phyloP scores from a whole-genome alignment of 192 early-diverging fungal genomes.

The Coemansia sp. region DNA sequence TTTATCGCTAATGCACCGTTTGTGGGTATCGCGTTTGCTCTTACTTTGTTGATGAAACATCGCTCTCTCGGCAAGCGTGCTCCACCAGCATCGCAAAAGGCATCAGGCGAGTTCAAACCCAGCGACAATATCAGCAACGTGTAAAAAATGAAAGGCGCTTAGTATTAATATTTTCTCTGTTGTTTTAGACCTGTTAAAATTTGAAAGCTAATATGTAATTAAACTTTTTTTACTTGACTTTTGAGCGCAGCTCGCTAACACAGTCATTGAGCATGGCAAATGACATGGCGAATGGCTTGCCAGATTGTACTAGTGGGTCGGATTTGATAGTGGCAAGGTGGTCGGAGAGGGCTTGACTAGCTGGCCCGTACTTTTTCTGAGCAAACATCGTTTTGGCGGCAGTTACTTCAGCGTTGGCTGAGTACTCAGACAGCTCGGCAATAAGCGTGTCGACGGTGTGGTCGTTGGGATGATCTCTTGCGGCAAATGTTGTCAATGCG shows the following conservation, averaged over 20 bases:
- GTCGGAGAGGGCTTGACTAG: neutral
- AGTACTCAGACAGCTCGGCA: conserved; percentile 29
- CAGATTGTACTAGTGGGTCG: conserved; percentile 31
- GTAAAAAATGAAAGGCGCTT: neutral
- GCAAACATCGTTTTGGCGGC: conserved; percentile 16
- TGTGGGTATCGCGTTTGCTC: conserved; percentile 27
- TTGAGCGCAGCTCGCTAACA: conserved; percentile 19
- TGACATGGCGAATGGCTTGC: conserved; percentile 18
- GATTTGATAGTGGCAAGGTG: conserved; percentile 23
- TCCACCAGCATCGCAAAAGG: conserved; percentile 3
- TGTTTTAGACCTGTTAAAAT: neutral
- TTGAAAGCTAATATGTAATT: neutral
- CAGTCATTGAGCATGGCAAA: conserved; percentile 36
- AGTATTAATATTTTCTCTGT: neutral
- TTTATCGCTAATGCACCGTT: conserved; percentile 41
- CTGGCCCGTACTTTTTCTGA: conserved; percentile 20
- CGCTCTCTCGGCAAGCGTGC: conserved; percentile 16
- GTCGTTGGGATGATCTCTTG: conserved; percentile 22
- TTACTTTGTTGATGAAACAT: conserved; percentile 30
- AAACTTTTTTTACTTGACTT: conserved; percentile 7
- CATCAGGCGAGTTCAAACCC: neutral
- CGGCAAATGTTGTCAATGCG: conserved; percentile 16
- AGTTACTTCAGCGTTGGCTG: conserved; percentile 20
- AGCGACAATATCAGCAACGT: neutral
- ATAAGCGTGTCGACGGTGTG: conserved; percentile 7